phyloP scores from a whole-genome alignment of 441 rosid species.

The Populus trichocarpa region DNA sequence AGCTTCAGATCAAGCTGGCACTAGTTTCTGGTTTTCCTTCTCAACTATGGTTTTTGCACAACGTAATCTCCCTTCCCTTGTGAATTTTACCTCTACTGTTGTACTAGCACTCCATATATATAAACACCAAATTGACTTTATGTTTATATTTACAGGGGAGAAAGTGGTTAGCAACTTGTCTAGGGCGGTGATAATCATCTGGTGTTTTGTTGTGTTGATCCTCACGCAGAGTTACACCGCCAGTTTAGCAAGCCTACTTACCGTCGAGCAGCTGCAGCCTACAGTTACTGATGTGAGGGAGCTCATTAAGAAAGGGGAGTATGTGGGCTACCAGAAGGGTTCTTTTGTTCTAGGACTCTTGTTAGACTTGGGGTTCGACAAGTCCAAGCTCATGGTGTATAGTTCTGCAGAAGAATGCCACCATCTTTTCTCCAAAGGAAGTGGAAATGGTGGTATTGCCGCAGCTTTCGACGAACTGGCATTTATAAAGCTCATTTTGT shows the following conservation, averaged over 20 bases:
- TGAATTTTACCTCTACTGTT: no score
- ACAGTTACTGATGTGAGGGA: constrained; percentile 31
- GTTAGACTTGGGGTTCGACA: constrained; percentile 28
- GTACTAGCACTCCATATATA: not conserved
- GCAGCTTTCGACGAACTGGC: no score
- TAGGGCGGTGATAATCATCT: constrained; percentile 44
- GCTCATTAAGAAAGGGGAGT: constrained; percentile 38
- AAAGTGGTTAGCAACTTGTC: constrained; percentile 41
- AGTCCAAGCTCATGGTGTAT: constrained; percentile 33
- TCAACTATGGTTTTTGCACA: constrained; percentile 72
- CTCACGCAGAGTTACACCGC: constrained; percentile 63
- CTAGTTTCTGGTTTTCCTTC: constrained; percentile 67
- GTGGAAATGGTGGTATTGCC: no score
- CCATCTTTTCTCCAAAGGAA: constrained; percentile 46
- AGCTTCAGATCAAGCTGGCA: constrained; percentile 41
- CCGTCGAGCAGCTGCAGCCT: constrained; percentile 44
- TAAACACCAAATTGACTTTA: not conserved
- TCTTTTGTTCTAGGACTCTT: constrained; percentile 41
- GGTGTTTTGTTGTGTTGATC: constrained; percentile 61
- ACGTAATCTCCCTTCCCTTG: constrained; percentile 20
- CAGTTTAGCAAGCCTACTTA: constrained; percentile 46
- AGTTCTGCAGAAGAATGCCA: constrained; percentile 29
- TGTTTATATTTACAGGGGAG: not conserved
- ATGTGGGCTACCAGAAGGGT: constrained; percentile 38
- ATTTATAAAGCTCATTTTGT: no score